Evolutionary conservation across 805 yeast species (phyloP).

Genomic region (Sungouiozyma intestinalis): DNA sequence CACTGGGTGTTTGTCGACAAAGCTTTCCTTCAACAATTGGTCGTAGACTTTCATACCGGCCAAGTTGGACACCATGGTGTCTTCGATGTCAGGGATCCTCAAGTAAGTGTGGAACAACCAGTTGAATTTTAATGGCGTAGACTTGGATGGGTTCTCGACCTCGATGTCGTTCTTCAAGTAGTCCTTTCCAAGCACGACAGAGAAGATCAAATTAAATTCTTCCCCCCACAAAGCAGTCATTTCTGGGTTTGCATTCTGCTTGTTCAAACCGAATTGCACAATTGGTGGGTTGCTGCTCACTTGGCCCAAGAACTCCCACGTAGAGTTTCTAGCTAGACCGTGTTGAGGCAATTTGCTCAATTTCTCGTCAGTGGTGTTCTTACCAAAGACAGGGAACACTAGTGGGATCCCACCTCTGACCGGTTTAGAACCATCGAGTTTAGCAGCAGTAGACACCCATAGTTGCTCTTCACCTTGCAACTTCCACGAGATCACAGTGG

Average conservation of each 20-base stretch:
- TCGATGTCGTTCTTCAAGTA: constrained; percentile 60
- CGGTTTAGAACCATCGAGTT: constrained; percentile 83
- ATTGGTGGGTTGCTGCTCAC: constrained; percentile 59
- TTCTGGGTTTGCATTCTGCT: constrained; percentile 65
- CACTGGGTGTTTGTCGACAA: constrained; percentile 66
- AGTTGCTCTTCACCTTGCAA: constrained; percentile 64
- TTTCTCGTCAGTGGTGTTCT: constrained; percentile 44
- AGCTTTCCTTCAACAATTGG: constrained; percentile 55
- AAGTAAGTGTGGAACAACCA: constrained; percentile 93
- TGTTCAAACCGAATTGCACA: constrained; percentile 84
- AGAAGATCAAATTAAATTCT: constrained; percentile 69
- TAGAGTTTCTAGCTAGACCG: constrained; percentile 85
- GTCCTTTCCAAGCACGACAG: constrained; percentile 51
- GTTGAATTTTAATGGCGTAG: constrained; percentile 64
- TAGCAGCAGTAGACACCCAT: constrained; percentile 72
- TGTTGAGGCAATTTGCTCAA: constrained; percentile 79
- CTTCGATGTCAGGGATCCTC: constrained; percentile 65
- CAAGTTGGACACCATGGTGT: constrained; percentile 66
- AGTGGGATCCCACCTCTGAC: constrained; percentile 97
- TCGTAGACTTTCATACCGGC: constrained; percentile 65
- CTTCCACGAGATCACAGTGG: constrained; percentile 79
- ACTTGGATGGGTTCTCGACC: constrained; percentile 56
- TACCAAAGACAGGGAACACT: constrained; percentile 92
- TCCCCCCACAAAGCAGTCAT: constrained; percentile 48
- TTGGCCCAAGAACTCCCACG: constrained; percentile 93